Percentiles rank a stretch among this genome's conserved stretches.
Evolutionary conservation across 805 yeast genomes (phyloP).

Genomic region (Millerozyma acaciae): DNA sequence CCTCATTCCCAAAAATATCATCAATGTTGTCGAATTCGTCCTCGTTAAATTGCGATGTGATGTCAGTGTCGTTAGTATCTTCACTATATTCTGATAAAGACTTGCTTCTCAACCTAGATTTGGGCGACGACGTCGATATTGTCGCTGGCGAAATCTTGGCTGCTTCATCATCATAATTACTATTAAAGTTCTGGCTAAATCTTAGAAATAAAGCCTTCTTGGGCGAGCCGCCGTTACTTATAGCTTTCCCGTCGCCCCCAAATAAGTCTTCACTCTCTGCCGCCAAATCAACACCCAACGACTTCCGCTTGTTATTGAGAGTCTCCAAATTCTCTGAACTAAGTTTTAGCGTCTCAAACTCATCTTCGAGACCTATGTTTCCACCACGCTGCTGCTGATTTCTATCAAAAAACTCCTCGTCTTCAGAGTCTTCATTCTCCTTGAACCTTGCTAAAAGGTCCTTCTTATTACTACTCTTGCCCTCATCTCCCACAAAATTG

Average conservation of each 20-base stretch:
- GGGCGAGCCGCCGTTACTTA: too few species aligned
- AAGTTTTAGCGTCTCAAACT: slow-evolving; percentile 22
- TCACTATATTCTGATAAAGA: slow-evolving; percentile 37
- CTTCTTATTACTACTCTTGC: slow-evolving; percentile 10
- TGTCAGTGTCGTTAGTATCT: slow-evolving; percentile 30
- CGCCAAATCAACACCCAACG: too few species aligned
- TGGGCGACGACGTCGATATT: slow-evolving; percentile 23
- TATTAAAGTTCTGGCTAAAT: too few species aligned
- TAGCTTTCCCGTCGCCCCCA: too few species aligned
- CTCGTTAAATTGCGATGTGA: slow-evolving; percentile 35
- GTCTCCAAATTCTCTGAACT: slow-evolving; percentile 5
- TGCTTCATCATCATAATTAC: slow-evolving; percentile 4
- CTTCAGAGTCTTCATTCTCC: slow-evolving; percentile 7
- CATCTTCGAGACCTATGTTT: slow-evolving; percentile 16
- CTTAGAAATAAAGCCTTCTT: too few species aligned
- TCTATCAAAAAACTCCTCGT: slow-evolving; percentile 14
- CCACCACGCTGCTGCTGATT: slow-evolving; percentile 19
- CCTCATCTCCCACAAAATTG: slow-evolving; percentile 5
- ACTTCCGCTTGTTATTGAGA: too few species aligned
- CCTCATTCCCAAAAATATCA: slow-evolving; percentile 35
- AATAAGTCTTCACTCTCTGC: too few species aligned
- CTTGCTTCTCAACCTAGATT: slow-evolving; percentile 14
- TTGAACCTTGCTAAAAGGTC: slow-evolving; percentile 22
- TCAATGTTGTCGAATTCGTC: slow-evolving; percentile 37
- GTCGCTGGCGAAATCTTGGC: slow-evolving; percentile 17